These are phyloP conservation scores for Penicillium pancosmium DNA, from an alignment of 495 filamentous ascomycete species.

Conservation along the genomic window DNA sequence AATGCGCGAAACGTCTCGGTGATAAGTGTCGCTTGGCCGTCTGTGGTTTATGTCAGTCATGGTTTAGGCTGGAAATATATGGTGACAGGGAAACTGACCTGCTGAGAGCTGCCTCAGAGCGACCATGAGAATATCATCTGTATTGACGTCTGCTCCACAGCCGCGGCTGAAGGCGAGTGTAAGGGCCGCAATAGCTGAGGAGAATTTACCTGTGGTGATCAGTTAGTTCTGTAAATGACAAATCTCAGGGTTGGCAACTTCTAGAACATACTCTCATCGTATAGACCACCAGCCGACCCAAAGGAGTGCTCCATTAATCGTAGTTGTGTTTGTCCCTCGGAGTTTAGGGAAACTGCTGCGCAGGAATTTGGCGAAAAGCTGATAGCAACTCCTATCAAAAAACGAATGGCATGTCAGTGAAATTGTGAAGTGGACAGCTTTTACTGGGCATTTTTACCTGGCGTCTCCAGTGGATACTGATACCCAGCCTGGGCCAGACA, in stretches of 20 bases:
- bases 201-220: constrained; percentile 44
- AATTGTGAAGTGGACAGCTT: neutral
- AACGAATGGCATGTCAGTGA: neutral
- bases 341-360: constrained; percentile 63
- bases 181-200: constrained; percentile 58
- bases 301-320: constrained; percentile 59
- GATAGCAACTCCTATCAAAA: constrained; percentile 58
- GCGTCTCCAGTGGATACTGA: constrained; percentile 50
- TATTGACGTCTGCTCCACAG: constrained; percentile 57
- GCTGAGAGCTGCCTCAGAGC: constrained; percentile 52
- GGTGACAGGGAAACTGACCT: constrained; percentile 40
- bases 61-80: neutral
- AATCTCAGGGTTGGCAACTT: constrained; percentile 12
- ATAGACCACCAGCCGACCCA: constrained; percentile 38
- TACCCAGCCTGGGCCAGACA: constrained; percentile 75
- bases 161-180: constrained; percentile 62
- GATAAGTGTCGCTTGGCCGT: constrained; percentile 55
- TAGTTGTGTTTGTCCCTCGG: constrained; percentile 67
- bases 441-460: constrained; percentile 16
- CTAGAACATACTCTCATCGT: constrained; percentile 47
- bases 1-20: constrained; percentile 67
- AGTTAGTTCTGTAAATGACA: constrained; percentile 17
- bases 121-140: constrained; percentile 75
- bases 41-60: constrained; percentile 28
- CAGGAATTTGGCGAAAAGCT: constrained; percentile 77